These are phyloP conservation scores for Aspergillus hancockii DNA, from an alignment of 495 filamentous ascomycete genomes.

Conservation along the genomic window DNA sequence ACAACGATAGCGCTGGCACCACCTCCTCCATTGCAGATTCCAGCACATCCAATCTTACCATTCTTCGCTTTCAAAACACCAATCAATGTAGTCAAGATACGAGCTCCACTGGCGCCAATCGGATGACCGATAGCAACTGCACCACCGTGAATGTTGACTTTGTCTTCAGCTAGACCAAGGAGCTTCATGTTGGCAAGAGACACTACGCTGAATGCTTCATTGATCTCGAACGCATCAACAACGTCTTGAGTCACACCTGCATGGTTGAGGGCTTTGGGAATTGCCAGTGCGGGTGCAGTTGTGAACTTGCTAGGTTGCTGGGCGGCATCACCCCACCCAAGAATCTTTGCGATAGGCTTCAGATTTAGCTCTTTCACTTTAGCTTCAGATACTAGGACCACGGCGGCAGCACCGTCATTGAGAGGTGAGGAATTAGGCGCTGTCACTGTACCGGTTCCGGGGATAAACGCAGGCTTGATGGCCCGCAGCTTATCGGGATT, in stretches of 20 bases:
- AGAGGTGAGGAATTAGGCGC: conserved; percentile 97
- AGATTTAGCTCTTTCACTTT: conserved; percentile 85
- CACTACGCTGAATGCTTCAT: conserved; percentile 97
- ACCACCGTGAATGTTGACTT: conserved; percentile 94
- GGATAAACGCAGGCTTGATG: conserved; percentile 83
- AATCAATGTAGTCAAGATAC: conserved; percentile 88
- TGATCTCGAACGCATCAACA: conserved; percentile 96
- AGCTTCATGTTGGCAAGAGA: conserved; percentile 94
- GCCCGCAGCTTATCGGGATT: conserved; percentile 87
- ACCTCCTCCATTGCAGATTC: conserved; percentile 97
- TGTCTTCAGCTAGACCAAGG: conserved; percentile 72
- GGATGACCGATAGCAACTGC: conserved; percentile 96
- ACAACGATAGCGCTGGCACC: conserved; percentile 90
- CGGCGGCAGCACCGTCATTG: conserved; percentile 87
- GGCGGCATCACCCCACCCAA: conserved; percentile 94
- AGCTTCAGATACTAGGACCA: conserved; percentile 87
- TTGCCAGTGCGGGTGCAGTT: conserved; percentile 88
- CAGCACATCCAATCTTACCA: conserved; percentile 88
- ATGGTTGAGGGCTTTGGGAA: conserved; percentile 94
- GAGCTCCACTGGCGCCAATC: conserved; percentile 87
- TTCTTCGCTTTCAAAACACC: conserved; percentile 87
- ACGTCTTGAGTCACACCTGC: conserved; percentile 72
- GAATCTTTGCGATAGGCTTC: conserved; percentile 90
- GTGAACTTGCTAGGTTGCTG: conserved; percentile 93
- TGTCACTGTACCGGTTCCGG: conserved; percentile 82